Conservation (phyloP, 2,329 filamentous ascomycete species). For the Botryotinia narcissicola region DNA sequence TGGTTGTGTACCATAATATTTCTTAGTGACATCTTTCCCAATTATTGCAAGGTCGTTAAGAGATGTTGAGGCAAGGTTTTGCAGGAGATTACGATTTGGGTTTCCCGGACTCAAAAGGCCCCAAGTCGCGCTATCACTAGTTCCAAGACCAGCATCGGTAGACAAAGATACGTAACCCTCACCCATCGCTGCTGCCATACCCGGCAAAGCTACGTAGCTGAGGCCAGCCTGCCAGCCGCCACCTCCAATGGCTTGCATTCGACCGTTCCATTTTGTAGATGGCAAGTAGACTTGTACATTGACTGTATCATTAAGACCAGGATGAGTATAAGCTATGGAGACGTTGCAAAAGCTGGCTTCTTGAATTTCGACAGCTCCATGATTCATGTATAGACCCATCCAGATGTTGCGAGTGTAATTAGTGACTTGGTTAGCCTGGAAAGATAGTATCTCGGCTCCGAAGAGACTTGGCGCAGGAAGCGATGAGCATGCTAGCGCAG, state of each 20-base stretch:
- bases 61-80: slow-evolving; percentile 41
- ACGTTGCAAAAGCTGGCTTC: neutral
- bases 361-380: neutral
- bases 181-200: neutral
- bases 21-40: slow-evolving; percentile 38
- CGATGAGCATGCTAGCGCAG: neutral
- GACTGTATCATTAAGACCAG: neutral
- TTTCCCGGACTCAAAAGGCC: slow-evolving; percentile 22
- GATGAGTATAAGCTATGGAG: neutral
- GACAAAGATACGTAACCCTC: slow-evolving; percentile 34
- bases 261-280: slow-evolving; percentile 34
- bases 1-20: slow-evolving; percentile 38
- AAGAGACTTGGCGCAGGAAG: neutral
- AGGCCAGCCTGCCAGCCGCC: slow-evolving; percentile 27
- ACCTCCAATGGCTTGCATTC: slow-evolving; percentile 38
- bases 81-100: slow-evolving; percentile 31
- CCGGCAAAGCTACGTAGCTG: neutral
- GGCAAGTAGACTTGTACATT: slow-evolving; percentile 33
- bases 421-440: neutral
- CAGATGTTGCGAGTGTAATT: neutral
- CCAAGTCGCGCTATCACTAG: neutral
- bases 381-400: neutral
- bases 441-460: neutral
- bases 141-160: slow-evolving; percentile 27
- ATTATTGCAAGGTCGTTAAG: slow-evolving; percentile 39